phyloP scores from a whole-genome alignment of 768 basidiomycete species.

The Boletus sp. region DNA sequence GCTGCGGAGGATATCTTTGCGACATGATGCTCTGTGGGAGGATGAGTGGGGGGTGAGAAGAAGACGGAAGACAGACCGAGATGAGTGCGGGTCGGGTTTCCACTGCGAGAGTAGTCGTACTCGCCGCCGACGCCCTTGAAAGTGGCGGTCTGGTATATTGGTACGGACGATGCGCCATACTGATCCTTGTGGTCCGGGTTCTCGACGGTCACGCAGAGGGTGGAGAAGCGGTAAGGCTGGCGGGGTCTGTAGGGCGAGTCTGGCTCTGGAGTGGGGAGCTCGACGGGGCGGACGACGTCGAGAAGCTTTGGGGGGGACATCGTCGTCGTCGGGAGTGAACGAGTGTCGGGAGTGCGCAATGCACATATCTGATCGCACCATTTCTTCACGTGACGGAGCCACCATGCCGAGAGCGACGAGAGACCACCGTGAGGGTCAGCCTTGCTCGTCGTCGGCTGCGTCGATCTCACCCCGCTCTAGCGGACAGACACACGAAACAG shows the following conservation, averaged over 20 bases:
- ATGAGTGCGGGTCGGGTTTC: conserved; percentile 95
- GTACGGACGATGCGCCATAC: conserved; percentile 89
- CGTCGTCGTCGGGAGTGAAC: conserved; percentile 1
- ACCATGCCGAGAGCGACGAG: conserved; percentile 23
- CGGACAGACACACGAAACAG: conserved; percentile 45
- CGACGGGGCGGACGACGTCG: conserved; percentile 32
- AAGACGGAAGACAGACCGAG: conserved; percentile 57
- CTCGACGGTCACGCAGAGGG: conserved; percentile 87
- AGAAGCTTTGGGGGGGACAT: conserved; percentile 7
- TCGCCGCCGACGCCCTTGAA: conserved; percentile 91
- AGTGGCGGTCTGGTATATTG: conserved; percentile 97
- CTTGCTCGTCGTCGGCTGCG: neutral
- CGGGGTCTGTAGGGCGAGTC: conserved; percentile 67
- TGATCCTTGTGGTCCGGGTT: conserved; percentile 93
- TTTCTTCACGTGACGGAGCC: conserved; percentile 17
- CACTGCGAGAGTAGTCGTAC: conserved; percentile 93
- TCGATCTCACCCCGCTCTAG: conserved; percentile 22
- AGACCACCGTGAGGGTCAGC: conserved; percentile 31
- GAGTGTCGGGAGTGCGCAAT: neutral
- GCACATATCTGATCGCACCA: conserved; percentile 12
- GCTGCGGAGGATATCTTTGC: conserved; percentile 93
- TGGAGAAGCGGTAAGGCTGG: conserved; percentile 85
- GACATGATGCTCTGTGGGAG: conserved; percentile 80
- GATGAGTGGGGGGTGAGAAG: neutral
- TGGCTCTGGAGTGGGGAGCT: conserved; percentile 78